These are phyloP conservation scores for Xylaria bambusicola DNA, from an alignment of 495 filamentous ascomycete species.

Conservation along the genomic window DNA sequence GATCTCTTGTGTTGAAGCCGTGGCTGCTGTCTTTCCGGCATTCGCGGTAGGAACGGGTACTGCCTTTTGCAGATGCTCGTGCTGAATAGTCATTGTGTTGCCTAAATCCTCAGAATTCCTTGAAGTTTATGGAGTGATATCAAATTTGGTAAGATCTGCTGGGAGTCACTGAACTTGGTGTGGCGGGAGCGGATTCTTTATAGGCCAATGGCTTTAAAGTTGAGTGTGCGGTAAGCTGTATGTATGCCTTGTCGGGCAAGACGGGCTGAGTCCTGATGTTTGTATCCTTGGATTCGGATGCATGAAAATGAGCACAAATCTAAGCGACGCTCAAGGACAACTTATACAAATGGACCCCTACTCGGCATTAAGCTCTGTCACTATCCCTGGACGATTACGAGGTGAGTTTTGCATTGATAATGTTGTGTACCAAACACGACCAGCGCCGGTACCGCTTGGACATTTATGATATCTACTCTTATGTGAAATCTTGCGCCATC, in stretches of 20 bases:
- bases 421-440: slow-evolving; percentile 15
- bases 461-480: not conserved
- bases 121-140: slow-evolving; percentile 3
- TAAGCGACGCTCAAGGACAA: slow-evolving; percentile 8
- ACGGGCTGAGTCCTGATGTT: not conserved
- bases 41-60: slow-evolving; percentile 9
- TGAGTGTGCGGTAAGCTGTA: not conserved
- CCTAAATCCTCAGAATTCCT: slow-evolving; percentile 1
- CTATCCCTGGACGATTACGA: slow-evolving; percentile 12
- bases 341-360: slow-evolving; percentile 3
- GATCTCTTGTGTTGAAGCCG: slow-evolving; percentile 24
- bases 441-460: slow-evolving; percentile 20
- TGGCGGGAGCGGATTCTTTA: not conserved
- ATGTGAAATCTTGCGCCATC: slow-evolving; percentile 9
- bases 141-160: not conserved
- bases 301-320: not conserved
- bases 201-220: not conserved
- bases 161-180: not conserved
- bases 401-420: slow-evolving; percentile 19
- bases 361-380: slow-evolving; percentile 3
- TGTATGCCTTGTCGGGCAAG: not conserved
- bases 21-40: slow-evolving; percentile 21
- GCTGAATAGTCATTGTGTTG: slow-evolving; percentile 25
- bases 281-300: not conserved
- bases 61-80: slow-evolving; percentile 21